A percentile compares a stretch with the other conserved stretches of the same genome.
These are phyloP conservation scores for Ceratocystis alfenasii DNA, from an alignment of 2,329 filamentous ascomycete genomes.

Conservation along the genomic window DNA sequence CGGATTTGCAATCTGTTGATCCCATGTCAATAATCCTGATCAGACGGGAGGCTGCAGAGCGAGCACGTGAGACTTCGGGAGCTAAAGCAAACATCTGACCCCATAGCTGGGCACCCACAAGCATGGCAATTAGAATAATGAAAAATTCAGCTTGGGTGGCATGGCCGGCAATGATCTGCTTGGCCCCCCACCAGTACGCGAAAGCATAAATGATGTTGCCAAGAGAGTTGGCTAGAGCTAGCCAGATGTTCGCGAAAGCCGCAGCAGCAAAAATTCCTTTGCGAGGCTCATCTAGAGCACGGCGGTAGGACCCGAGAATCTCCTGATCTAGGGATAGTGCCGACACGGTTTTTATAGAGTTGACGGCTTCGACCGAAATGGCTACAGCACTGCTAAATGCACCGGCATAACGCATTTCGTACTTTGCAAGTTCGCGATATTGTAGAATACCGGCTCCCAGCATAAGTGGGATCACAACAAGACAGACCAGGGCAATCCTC, in stretches of 20 bases:
- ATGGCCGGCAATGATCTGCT: slow-evolving; percentile 53
- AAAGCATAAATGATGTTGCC: slow-evolving; percentile 61
- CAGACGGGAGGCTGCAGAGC: slow-evolving; percentile 48
- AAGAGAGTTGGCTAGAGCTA: slow-evolving; percentile 47
- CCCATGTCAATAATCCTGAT: slow-evolving; percentile 39
- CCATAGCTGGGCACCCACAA: slow-evolving; percentile 61
- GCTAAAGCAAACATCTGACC: slow-evolving; percentile 64
- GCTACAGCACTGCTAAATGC: slow-evolving; percentile 53
- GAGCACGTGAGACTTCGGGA: slow-evolving; percentile 59
- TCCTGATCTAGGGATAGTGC: slow-evolving; percentile 43
- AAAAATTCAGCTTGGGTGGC: slow-evolving; percentile 59
- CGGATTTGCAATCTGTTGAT: slow-evolving; percentile 23
- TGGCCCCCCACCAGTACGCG: slow-evolving; percentile 70
- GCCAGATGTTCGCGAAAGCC: slow-evolving; percentile 45
- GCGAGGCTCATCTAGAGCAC: slow-evolving; percentile 39
- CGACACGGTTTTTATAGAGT: slow-evolving; percentile 52
- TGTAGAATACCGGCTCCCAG: slow-evolving; percentile 59
- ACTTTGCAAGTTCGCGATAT: slow-evolving; percentile 47
- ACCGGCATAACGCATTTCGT: slow-evolving; percentile 50
- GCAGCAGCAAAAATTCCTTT: slow-evolving; percentile 42
- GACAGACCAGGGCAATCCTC: slow-evolving; percentile 62
- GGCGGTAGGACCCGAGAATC: slow-evolving; percentile 41
- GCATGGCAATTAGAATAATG: slow-evolving; percentile 57
- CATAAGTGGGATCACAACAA: slow-evolving; percentile 56
- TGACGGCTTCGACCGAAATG: slow-evolving; percentile 55